Base-by-base conservation (phyloP, 345 rosid species). In the Melaleuca quinquenervia region DNA sequence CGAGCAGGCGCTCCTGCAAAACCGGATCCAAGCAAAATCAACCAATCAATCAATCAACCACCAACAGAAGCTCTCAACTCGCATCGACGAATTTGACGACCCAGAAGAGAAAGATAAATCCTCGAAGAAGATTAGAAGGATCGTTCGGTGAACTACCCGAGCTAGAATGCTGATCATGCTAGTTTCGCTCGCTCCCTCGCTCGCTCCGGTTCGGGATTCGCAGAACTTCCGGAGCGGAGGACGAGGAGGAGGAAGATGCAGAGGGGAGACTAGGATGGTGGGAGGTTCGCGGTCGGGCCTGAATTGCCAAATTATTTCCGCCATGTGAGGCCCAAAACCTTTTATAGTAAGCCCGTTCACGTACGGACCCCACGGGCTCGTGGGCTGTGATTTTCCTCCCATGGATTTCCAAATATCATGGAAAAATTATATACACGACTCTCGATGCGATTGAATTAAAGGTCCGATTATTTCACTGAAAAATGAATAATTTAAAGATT, bases 1-100 rank as follows among this genome's bases (percentile, higher is more conserved):
- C 99, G 62, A 96, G 98, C 84, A 97, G 88, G 83, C 98, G 98
- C 90, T 94, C 96, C 96, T 94, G 90, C 87, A 15, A 32, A 27
- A 52, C 27, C 51, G 48, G 50, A 53, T 53, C 26, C 10, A 18
- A 54, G 2, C 32, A n/a, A 64, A 55, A 53, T 48, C 76, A 36
- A n/a, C 26, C 45, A 84, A 84, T 48, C 52, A 84, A 62, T 50
- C 52, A 13, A 41, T 7, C 85, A 20, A 41, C 32, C 62, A 8
- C 10, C 53, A 0, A 9, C 53, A 20, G 78, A 36, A 70, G 78
- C 78, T 36, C 78, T 36, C 13, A 21, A 70, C 2, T 32, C 48
- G 14, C 18, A 32, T 41, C 78, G 36, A 44, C 27, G 45, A 45
- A 55, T 22, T 53, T 50, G 83, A 52, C 55, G 11, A 9, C 44